Conservation (phyloP, 768 basidiomycete species). For the Clitopilus passeckerianus region DNA sequence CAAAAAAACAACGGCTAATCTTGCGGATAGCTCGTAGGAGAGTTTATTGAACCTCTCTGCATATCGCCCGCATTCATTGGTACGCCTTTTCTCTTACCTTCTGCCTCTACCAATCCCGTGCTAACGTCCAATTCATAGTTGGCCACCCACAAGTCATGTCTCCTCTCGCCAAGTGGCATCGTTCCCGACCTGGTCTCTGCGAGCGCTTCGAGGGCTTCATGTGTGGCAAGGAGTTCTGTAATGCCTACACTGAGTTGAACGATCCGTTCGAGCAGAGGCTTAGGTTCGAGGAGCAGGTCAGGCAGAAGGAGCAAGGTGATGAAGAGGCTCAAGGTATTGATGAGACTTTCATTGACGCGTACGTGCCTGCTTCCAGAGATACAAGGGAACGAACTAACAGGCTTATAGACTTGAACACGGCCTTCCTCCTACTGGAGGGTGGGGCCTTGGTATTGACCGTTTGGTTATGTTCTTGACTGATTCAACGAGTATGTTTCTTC, state of each 20-base stretch:
- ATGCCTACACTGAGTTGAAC: slow-evolving; percentile 99
- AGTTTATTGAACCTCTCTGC: slow-evolving; percentile 96
- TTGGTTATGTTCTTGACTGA: slow-evolving; percentile 99
- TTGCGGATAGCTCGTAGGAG: slow-evolving; percentile 77
- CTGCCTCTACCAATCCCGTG: background rate
- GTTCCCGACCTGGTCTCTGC: slow-evolving; percentile 93
- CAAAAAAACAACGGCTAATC: slow-evolving; percentile 1
- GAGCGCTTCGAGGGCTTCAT: slow-evolving; percentile 99
- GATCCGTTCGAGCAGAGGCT: slow-evolving; percentile 95
- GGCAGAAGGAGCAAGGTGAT: slow-evolving; percentile 95
- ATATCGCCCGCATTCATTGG: slow-evolving; percentile 95
- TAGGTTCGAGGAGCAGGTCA: slow-evolving; percentile 92
- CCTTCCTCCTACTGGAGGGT: slow-evolving; percentile 95
- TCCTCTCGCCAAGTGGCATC: slow-evolving; percentile 97
- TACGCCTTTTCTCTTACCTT: slow-evolving; percentile 21
- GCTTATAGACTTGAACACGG: slow-evolving; percentile 83
- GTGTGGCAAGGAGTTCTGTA: slow-evolving; percentile 97
- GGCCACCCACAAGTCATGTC: slow-evolving; percentile 99
- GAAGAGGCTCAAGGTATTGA: slow-evolving; percentile 98
- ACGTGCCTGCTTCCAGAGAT: slow-evolving; percentile 25
- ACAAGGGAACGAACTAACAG: slow-evolving; percentile 1
- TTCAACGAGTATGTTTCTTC: slow-evolving; percentile 68
- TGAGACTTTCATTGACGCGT: slow-evolving; percentile 95
- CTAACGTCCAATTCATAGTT: slow-evolving; percentile 37
- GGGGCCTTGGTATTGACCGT: slow-evolving; percentile 94